Base-by-base conservation (phyloP, 2,329 filamentous ascomycete genomes). In the Fusarium sp. region DNA sequence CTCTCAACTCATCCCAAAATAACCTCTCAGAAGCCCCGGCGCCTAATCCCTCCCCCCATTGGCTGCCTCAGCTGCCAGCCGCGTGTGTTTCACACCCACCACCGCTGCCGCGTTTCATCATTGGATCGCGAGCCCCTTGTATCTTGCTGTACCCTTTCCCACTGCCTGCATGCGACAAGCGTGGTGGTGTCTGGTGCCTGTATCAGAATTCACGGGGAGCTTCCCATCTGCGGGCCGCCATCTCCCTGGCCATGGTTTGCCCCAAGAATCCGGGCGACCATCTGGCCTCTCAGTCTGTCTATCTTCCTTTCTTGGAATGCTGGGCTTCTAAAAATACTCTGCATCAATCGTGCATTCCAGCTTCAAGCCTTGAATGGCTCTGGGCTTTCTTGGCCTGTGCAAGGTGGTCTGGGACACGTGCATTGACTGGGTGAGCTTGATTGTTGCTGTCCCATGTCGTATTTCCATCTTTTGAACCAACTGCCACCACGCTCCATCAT, bases 41-140 rank as follows among this genome's bases (percentile, higher is more conserved):
- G 75, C 77, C 71, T 78, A 78, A 67, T 65, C 58, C 64, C n/a
- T 10, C 50, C 57, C 55, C 56, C 58, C 40, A 78, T 78, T 78
- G 77, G 77, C 57, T 64, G 38, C 54, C 27, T 57, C 59, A 54
- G 51, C 62, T 63, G 50, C 42, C 57, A 44, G 64, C 65, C 70
- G 73, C 72, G 70, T 69, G 73, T 73, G 70, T 75, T 74, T 75
- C 73, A 75, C 72, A 67, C 72, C 70, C 66, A 62, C 64, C 72
- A 66, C 54, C 55, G 50, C 67, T 59, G 60, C 61, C 40, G 58
- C 63, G 72, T 75, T 73, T 75, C 71, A 73, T 74, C 65, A 69
- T 71, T 72, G 68, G 72, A 70, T 70, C 51, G 66, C n/a, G 53
- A 65, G 55, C 53, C 60, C 59, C 60, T 58, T 65, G 64, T 61